Evolutionary conservation across 2,329 filamentous ascomycete species (phyloP).

Genomic region (Xylaria sp.): DNA sequence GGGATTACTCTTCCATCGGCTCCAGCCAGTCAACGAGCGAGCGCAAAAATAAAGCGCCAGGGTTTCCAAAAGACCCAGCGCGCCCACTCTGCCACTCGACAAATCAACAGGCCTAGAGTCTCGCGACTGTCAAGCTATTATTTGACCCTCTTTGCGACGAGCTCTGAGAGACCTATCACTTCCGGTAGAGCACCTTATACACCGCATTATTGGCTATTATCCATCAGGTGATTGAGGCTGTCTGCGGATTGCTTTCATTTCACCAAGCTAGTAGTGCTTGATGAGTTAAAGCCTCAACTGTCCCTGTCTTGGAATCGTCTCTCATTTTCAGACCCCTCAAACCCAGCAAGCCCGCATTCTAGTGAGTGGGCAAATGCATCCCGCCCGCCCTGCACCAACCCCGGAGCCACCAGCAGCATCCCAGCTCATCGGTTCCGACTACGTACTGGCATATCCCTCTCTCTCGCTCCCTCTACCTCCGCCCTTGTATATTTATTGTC

Average conservation of each 20-base stretch:
- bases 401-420: constrained; percentile 25
- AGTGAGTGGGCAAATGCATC: constrained; percentile 25
- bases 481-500: constrained; percentile 20
- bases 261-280: constrained; percentile 22
- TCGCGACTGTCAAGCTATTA: constrained; percentile 37
- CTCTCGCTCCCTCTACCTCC: constrained; percentile 9
- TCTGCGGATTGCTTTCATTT: constrained; percentile 40
- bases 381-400: constrained; percentile 17
- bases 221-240: constrained; percentile 48
- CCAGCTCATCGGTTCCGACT: constrained; percentile 25
- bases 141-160: constrained; percentile 33
- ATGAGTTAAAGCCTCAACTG: constrained; percentile 30
- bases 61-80: constrained; percentile 15
- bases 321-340: constrained; percentile 11
- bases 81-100: constrained; percentile 32
- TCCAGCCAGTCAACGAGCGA: constrained; percentile 32
- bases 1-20: constrained; percentile 21
- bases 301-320: constrained; percentile 17
- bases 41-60: constrained; percentile 28
- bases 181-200: constrained; percentile 38
- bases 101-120: constrained; percentile 46
- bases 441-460: constrained; percentile 1
- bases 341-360: constrained; percentile 22
- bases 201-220: constrained; percentile 42
- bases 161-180: constrained; percentile 47